A percentile compares a stretch with the other conserved stretches of the same genome.
Evolutionary conservation across 352 stramenopile genomes (phyloP).

Genomic region (Albugo laibachii): DNA sequence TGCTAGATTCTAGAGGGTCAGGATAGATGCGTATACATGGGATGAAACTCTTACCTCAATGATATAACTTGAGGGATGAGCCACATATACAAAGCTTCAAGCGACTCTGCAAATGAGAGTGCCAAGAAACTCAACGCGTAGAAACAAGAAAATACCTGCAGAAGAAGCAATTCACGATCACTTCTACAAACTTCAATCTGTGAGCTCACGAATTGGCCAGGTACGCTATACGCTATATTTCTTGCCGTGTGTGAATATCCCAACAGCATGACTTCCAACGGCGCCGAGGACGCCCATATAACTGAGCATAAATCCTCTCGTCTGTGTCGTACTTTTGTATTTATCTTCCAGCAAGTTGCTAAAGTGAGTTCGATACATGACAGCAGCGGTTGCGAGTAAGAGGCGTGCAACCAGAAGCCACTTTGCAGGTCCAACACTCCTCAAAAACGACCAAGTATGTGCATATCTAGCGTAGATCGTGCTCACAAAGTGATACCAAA

Average conservation of each 20-base stretch:
- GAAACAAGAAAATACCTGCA: conserved; percentile 39
- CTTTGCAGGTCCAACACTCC: conserved; percentile 36
- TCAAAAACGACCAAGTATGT: conserved; percentile 4
- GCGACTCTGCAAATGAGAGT: conserved; percentile 25
- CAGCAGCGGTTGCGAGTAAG: conserved; percentile 49
- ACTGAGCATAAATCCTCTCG: conserved; percentile 48
- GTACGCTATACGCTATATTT: not conserved
- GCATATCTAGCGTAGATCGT: not conserved
- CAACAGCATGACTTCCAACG: conserved; percentile 39
- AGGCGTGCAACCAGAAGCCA: conserved; percentile 45
- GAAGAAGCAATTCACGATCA: conserved; percentile 4
- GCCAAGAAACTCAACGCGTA: conserved; percentile 56
- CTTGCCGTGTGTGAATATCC: conserved; percentile 21
- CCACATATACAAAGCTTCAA: conserved; percentile 27
- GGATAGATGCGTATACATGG: conserved; percentile 1
- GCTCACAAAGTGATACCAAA: not conserved
- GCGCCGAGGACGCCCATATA: conserved; percentile 64
- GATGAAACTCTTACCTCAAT: conserved; percentile 19
- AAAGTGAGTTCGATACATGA: conserved; percentile 66
- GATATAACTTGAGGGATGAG: conserved; percentile 47
- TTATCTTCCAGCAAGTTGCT: conserved; percentile 62
- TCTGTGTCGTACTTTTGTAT: conserved; percentile 37
- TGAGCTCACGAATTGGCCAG: not conserved
- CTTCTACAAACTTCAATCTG: not conserved
- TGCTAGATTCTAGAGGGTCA: conserved; percentile 11